phyloP scores from a whole-genome alignment of 495 filamentous ascomycete genomes.

The Jackrogersella minutella region DNA sequence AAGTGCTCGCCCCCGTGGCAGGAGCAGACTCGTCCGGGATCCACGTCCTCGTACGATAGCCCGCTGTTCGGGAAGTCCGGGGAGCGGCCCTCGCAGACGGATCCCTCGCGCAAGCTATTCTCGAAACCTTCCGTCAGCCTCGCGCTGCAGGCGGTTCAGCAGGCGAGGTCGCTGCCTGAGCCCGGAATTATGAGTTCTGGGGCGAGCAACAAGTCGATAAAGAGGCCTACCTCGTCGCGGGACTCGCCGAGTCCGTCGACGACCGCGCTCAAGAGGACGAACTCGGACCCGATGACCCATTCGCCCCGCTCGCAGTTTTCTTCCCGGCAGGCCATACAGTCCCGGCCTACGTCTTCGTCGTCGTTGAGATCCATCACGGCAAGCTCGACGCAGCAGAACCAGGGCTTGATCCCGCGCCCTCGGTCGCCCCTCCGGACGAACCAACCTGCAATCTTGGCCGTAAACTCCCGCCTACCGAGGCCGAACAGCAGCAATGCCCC shows the following conservation, averaged over 20 bases:
- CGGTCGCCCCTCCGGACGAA: conserved; percentile 25
- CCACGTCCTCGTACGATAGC: conserved; percentile 45
- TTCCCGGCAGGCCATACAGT: conserved; percentile 1
- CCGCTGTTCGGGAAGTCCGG: conserved; percentile 44
- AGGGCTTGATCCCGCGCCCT: conserved; percentile 23
- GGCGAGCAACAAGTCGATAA: conserved; percentile 12
- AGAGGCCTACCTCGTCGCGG: conserved; percentile 20
- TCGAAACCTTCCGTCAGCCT: conserved; percentile 32
- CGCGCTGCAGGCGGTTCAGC: conserved; percentile 3
- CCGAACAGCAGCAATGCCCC: conserved; percentile 42
- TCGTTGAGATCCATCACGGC: conserved; percentile 7
- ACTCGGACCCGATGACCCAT: conserved; percentile 16
- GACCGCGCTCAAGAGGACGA: conserved; percentile 24
- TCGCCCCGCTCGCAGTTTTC: no score
- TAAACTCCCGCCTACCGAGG: conserved; percentile 50
- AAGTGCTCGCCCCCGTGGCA: conserved; percentile 29
- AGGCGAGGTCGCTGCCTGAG: conserved; percentile 32
- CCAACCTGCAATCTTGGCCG: conserved; percentile 30
- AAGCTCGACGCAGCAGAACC: conserved; percentile 25
- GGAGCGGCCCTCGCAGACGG: conserved; percentile 35
- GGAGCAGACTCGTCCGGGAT: conserved; percentile 30
- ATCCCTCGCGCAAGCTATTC: conserved; percentile 42
- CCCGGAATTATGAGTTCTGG: conserved; percentile 8
- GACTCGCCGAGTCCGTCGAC: conserved; percentile 24
- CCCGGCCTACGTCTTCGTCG: conserved; percentile 22